Base-by-base conservation (phyloP, 164 flowering plant species). In the Liriodendron chinense region DNA sequence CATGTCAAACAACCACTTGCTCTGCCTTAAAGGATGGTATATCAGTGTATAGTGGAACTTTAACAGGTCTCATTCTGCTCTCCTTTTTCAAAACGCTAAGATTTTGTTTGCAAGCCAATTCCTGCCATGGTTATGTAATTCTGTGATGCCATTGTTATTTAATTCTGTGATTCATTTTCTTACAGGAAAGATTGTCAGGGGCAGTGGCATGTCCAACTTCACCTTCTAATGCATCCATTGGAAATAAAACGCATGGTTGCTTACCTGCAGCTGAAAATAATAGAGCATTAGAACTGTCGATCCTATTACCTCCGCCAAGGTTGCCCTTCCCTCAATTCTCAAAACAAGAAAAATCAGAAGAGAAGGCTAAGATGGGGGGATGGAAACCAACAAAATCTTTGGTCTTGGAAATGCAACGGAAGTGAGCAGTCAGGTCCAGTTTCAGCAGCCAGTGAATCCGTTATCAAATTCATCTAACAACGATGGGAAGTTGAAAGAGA, bases 141-240 rank as follows among this genome's bases (percentile, higher is more conserved):
- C 34, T 2, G 66, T 28, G 25, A 49, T 68, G 43, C 47, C n/a
- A n/a, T n/a, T n/a, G n/a, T n/a, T n/a, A n/a, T n/a, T n/a, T n/a
- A n/a, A n/a, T n/a, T n/a, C n/a, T n/a, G n/a, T n/a, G n/a, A n/a
- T n/a, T n/a, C n/a, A 12, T 73, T 59, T 78, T 13, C 64, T 77
- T 67, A 65, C 86, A 94, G 98, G 94, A 92, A 79, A 86, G 96
- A 61, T 57, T 94, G 80, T 86, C 79, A 80, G 82, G 48, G 68
- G 69, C 69, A 21, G 18, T 20, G 18, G 68, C 76, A 22, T 7
- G 1, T 53, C 68, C 77, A 43, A 72, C 50, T 70, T 26, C 75
- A 20, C 22, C 62, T 43, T 73, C n/a, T 34, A 56, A 71, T 26
- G 49, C 69, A 23, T 68, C 64, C 53, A 50, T 68, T 66, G 72